Evolutionary conservation across 148 eudicot species (phyloP), one percentile per base, ranked within the genome.

Genomic region (Arctostaphylos glauca): DNA sequence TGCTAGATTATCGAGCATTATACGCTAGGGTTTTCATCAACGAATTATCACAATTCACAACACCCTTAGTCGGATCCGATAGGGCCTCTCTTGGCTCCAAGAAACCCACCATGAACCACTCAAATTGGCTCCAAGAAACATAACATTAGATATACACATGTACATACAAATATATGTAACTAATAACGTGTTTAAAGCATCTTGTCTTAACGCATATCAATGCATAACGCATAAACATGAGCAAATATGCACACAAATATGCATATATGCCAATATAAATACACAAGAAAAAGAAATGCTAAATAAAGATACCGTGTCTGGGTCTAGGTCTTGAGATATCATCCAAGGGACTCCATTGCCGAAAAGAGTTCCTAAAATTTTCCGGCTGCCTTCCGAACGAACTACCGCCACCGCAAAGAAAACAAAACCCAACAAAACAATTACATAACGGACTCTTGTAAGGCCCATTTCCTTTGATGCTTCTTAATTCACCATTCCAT

Each of bases 351-450:
- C 38, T 50, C 85, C 84, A 81, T 85, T 49, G 25, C 67, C 81
- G 10, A 25, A 5, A 66, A 56, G 83, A 76, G 64, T 83, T 31
- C 85, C 81, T 13, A 85, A 84, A 50, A 84, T 47, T n/a, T 73
- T 89, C 83, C 78, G 79, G 82, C 84, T 84, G 66, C 77, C 86
- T 80, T 82, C 89, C 56, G 87, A 86, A 80, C 77, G 72, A 74
- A 44, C 76, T 2, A 76, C 85, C 76, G 80, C 86, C 47, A 79
- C 85, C 6, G 81, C 53, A 23, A 85, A 66, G 71, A 31, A 88
- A 75, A 90, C 25, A 83, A 87, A 80, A 81, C 83, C 87, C 72
- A 86, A 53, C 44, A 90, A 80, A 82, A 83, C 53, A 48, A 78
- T 31, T 7, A 84, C 55, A 62, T 60, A 86, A 85, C 79, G 72